Conservation (phyloP, 495 filamentous ascomycete species). For the Aspergillus wentii region DNA sequence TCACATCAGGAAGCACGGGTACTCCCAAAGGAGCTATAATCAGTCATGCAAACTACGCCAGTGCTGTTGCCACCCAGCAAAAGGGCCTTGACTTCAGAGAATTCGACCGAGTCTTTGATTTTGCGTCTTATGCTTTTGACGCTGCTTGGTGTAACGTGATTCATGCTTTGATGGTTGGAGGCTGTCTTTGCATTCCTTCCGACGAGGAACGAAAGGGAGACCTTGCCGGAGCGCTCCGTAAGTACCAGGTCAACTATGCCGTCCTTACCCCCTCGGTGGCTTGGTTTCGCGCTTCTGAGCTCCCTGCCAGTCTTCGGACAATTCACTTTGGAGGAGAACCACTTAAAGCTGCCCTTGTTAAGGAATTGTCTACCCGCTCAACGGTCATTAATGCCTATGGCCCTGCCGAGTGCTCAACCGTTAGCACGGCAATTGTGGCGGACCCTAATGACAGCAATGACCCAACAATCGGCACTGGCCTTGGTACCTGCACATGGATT, state of each 20-base stretch:
- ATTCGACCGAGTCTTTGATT: neutral
- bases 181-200: constrained; percentile 10
- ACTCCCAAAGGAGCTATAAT: constrained; percentile 23
- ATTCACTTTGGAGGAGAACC: neutral
- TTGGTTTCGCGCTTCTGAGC: neutral
- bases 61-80: neutral
- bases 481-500: constrained; percentile 20
- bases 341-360: no score
- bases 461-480: no score
- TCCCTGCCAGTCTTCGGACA: neutral
- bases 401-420: constrained; percentile 23
- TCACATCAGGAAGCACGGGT: constrained; percentile 29
- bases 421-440: constrained; percentile 13
- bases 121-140: constrained; percentile 15
- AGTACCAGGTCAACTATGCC: neutral
- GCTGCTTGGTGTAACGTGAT: constrained; percentile 3
- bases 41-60: constrained; percentile 4
- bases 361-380: neutral
- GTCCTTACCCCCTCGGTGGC: constrained; percentile 11
- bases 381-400: constrained; percentile 29
- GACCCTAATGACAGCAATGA: no score
- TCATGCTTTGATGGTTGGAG: constrained; percentile 3
- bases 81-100: neutral
- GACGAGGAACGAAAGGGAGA: constrained; percentile 5
- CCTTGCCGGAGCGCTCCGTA: neutral